A percentile compares a stretch with the other conserved stretches of the same genome.
These are phyloP conservation scores for Hortaea werneckii DNA, from an alignment of 2,329 filamentous ascomycete genomes.

Conservation along the genomic window DNA sequence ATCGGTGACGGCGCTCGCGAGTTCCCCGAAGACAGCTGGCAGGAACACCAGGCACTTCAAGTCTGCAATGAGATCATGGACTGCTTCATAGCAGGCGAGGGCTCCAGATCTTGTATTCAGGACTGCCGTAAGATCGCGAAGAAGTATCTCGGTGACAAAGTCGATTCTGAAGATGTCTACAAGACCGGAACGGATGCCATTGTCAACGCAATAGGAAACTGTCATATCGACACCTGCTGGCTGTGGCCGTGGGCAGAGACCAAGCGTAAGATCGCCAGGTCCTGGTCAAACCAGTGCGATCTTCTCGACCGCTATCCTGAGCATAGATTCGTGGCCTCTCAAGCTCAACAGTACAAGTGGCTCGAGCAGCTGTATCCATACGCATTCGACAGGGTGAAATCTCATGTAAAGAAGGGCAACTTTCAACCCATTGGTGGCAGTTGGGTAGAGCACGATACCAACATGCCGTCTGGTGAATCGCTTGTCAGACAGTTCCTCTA, in stretches of 20 bases:
- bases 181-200: conserved; percentile 49
- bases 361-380: conserved; percentile 80
- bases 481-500: conserved; percentile 90
- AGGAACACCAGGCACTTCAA: conserved; percentile 76
- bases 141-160: conserved; percentile 68
- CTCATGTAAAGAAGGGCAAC: conserved; percentile 77
- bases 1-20: conserved; percentile 85
- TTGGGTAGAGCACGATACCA: conserved; percentile 99
- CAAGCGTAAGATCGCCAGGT: conserved; percentile 88
- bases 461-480: conserved; percentile 91
- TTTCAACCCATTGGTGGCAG: conserved; percentile 95
- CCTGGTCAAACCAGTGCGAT: conserved; percentile 94
- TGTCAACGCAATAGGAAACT: conserved; percentile 86
- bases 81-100: conserved; percentile 69
- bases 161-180: conserved; percentile 80
- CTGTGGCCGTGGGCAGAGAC: conserved; percentile 98
- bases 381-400: conserved; percentile 81
- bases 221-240: conserved; percentile 98
- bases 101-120: conserved; percentile 61
- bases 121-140: conserved; percentile 73
- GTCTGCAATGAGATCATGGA: conserved; percentile 85
- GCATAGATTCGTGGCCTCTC: conserved; percentile 81
- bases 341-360: conserved; percentile 98
- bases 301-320: conserved; percentile 93
- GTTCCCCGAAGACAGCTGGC: conserved; percentile 78